Conservation (phyloP, 306 rosid genomes). For the Arachis stenosperma region DNA sequence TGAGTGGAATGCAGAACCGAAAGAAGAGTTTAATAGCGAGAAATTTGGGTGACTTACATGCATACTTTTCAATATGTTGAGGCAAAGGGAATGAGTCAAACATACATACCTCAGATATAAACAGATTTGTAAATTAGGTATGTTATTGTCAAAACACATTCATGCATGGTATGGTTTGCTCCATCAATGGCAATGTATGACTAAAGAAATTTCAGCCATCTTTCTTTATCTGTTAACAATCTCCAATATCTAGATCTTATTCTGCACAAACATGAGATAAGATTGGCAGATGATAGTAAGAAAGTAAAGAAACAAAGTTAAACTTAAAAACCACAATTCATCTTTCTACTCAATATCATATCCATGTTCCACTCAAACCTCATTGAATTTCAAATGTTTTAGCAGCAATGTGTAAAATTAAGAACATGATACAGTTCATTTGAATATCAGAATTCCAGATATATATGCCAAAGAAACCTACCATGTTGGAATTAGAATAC, state of each 20-base stretch:
- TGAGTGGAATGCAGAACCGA: not conserved
- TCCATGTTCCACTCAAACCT: not conserved
- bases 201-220: constrained; percentile 10
- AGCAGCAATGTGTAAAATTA: constrained; percentile 38
- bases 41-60: constrained; percentile 5
- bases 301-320: constrained; percentile 9
- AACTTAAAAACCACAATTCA: constrained; percentile 32
- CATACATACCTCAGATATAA: not conserved
- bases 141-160: not conserved
- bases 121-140: not conserved
- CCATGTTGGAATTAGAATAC: constrained; percentile 42
- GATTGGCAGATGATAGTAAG: not conserved
- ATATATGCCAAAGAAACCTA: constrained; percentile 40
- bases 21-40: constrained; percentile 1
- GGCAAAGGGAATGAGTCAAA: constrained; percentile 10
- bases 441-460: constrained; percentile 36
- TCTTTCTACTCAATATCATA: constrained; percentile 35
- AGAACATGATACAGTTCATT: constrained; percentile 42
- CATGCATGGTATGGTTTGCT: too few species aligned
- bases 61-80: constrained; percentile 4
- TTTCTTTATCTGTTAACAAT: constrained; percentile 4
- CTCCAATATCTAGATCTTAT: constrained; percentile 13
- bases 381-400: constrained; percentile 42
- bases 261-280: not conserved
- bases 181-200: not conserved